These are phyloP conservation scores for Lactarius hengduanensis DNA, from an alignment of 768 basidiomycete genomes.

Conservation along the genomic window DNA sequence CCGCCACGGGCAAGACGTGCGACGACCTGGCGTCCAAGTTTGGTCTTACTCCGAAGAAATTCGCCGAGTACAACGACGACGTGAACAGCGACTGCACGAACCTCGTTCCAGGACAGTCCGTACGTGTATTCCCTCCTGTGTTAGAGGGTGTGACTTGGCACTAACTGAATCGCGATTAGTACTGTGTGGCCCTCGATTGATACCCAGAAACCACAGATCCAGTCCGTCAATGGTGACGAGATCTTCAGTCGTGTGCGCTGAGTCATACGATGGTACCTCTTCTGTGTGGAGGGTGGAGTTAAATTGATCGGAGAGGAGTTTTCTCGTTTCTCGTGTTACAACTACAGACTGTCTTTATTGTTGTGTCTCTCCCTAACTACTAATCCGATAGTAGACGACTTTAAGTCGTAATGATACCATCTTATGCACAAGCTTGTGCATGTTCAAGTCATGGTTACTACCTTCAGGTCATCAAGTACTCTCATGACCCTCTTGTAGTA, in stretches of 20 bases:
- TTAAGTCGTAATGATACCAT: not conserved
- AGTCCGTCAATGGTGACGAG: not conserved
- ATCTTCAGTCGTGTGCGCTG: not conserved
- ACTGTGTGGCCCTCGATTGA: conserved; percentile 14
- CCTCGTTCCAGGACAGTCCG: conserved; percentile 7
- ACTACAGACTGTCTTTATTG: not conserved
- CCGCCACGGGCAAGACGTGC: conserved; percentile 15
- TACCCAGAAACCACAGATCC: not conserved
- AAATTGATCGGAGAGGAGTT: not conserved
- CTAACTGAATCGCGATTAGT: conserved; percentile 9
- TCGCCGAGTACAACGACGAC: conserved; percentile 18
- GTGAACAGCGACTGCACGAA: conserved; percentile 13
- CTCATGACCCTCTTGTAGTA: no score
- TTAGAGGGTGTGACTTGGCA: not conserved
- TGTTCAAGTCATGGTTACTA: no score
- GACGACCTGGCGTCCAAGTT: not conserved
- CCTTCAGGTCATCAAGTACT: no score
- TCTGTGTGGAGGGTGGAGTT: not conserved
- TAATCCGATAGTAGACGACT: no score
- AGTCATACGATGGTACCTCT: not conserved
- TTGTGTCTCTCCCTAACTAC: not conserved
- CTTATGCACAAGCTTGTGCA: no score
- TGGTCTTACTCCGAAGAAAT: not conserved
- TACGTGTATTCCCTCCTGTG: conserved; percentile 2
- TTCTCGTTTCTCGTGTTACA: not conserved